These are phyloP conservation scores for Choanephora cucurbitarum DNA, from an alignment of 371 early-diverging fungal genomes.

Conservation along the genomic window DNA sequence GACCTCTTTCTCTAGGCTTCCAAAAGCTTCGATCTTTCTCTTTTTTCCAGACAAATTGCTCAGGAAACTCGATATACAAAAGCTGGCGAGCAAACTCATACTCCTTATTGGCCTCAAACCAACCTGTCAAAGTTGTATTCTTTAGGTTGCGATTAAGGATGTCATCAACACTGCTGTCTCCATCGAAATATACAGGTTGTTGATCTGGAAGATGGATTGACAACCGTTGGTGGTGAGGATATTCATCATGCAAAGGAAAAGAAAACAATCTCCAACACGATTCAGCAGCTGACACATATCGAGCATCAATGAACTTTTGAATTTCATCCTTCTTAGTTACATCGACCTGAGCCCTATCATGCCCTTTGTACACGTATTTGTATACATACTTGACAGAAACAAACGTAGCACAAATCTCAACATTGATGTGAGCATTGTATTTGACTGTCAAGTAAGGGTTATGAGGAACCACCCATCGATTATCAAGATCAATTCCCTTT, in stretches of 20 bases:
- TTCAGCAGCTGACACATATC: slow-evolving; percentile 27
- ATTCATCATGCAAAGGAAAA: slow-evolving; percentile 20
- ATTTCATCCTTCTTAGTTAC: slow-evolving; percentile 20
- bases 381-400: slow-evolving; percentile 33
- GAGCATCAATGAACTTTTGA: slow-evolving; percentile 11
- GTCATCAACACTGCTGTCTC: slow-evolving; percentile 4
- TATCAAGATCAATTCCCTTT: slow-evolving; percentile 10
- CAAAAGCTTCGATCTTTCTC: not conserved
- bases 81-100: not conserved
- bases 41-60: not conserved
- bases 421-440: slow-evolving; percentile 31
- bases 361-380: slow-evolving; percentile 36
- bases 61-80: not conserved
- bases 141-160: not conserved
- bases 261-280: slow-evolving; percentile 24
- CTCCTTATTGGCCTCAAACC: slow-evolving; percentile 2
- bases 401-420: slow-evolving; percentile 19
- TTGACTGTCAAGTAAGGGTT: slow-evolving; percentile 12
- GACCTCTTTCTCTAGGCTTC: slow-evolving; percentile 2
- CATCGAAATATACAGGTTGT: slow-evolving; percentile 16
- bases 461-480: slow-evolving; percentile 31
- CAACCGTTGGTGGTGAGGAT: slow-evolving; percentile 14
- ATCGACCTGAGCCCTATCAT: no score
- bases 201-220: slow-evolving; percentile 17
- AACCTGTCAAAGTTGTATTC: slow-evolving; percentile 20